Base-by-base conservation (phyloP, 257 asterid genomes). In the Jasminum sambac region DNA sequence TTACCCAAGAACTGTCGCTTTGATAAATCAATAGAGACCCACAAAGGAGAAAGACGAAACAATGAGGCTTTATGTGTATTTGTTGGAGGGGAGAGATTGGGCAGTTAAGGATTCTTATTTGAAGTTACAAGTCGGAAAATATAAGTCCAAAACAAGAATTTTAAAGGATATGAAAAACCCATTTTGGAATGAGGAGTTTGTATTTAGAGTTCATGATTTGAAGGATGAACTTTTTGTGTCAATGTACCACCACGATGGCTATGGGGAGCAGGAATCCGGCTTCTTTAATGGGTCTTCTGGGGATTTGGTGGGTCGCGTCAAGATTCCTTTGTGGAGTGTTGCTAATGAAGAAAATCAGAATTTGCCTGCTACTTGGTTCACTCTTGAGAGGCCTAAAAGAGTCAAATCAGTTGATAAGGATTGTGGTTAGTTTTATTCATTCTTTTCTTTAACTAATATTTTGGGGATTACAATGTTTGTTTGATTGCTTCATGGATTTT, bases 181-280 rank as follows among this genome's bases (percentile, higher is more conserved):
- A 7, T 41, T 89, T 44, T 93, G 92, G 98, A 89, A 93, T 8
- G 98, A 93, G 72, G 98, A 90, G 83, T 93, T 93, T 68, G 90
- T 76, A 57, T 93, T 93, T 72, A 77, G 83, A 55, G 96, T 86
- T 13, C 66, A 76, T 63, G 90, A 88, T 71, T 79, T 88, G 78
- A 90, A 82, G 72, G 96, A 87, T 0, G 87, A 90, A 24, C 83
- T 90, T 34, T 85, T 86, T 72, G 66, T 87, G 6, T 86, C 94
- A 34, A 88, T 86, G 16, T 86, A 81, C 68, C 78, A 78, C 16
- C 59, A 82, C 74, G 2, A 30, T 30, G 36, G 36, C 36, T 1
- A 30, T 30, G 80, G 66, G 46, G 94, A 82, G 60, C 70, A 76
- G 8, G 87, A 81, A 8, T 84, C 81, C 19, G 92, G 95, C 11